A percentile compares a stretch with the other conserved stretches of the same genome.
Evolutionary conservation across 441 rosid genomes (phyloP).

Genomic region (Gossypium davidsonii): DNA sequence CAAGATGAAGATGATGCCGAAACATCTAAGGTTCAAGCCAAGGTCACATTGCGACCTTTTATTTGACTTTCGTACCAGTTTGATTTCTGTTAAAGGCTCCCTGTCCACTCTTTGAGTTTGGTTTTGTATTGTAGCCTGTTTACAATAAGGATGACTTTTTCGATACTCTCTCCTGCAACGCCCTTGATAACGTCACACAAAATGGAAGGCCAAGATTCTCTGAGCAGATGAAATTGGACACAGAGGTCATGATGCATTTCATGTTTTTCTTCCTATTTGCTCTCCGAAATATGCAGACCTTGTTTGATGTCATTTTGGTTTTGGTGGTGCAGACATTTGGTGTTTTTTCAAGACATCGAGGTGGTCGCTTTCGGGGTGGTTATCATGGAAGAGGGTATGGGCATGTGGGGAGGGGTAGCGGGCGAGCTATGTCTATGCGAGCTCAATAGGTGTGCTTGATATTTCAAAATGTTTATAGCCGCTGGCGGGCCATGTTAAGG

Average conservation of each 20-base stretch:
- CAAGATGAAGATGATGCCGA: slow-evolving; percentile 43
- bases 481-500: neutral
- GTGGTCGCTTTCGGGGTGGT: slow-evolving; percentile 52
- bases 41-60: slow-evolving; percentile 30
- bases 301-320: slow-evolving; percentile 5
- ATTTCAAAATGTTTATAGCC: neutral
- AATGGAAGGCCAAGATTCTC: slow-evolving; percentile 69
- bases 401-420: slow-evolving; percentile 26
- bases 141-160: slow-evolving; percentile 88
- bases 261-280: neutral
- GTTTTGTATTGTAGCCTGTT: slow-evolving; percentile 42
- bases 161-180: slow-evolving; percentile 62
- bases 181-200: slow-evolving; percentile 44
- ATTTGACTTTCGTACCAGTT: slow-evolving; percentile 3
- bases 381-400: slow-evolving; percentile 47
- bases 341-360: slow-evolving; percentile 56
- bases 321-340: slow-evolving; percentile 64
- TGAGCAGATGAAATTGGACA: slow-evolving; percentile 76
- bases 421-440: slow-evolving; percentile 26
- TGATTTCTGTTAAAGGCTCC: slow-evolving; percentile 9
- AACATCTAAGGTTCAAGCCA: slow-evolving; percentile 34
- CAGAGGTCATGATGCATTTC: slow-evolving; percentile 44
- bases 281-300: neutral
- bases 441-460: slow-evolving; percentile 16
- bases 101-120: neutral